Conservation (phyloP, 2,329 filamentous ascomycete genomes). For the Beauveria medogensis region DNA sequence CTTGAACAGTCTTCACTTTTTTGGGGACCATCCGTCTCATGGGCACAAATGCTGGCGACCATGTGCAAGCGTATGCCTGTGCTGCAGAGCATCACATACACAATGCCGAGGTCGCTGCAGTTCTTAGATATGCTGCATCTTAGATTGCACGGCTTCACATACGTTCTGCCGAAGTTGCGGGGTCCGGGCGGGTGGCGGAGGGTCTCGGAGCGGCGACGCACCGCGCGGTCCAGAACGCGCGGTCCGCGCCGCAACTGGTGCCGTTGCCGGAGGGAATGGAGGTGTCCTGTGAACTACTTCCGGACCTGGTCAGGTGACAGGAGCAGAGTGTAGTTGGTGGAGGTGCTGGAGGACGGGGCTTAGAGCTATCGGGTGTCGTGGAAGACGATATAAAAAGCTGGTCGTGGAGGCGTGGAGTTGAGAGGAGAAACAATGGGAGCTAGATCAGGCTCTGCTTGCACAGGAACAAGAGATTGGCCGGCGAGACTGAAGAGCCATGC, state of each 20-base stretch:
- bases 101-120: no score
- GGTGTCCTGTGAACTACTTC: neutral
- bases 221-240: no score
- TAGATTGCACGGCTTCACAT: neutral
- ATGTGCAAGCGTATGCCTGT: no score
- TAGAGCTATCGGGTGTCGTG: neutral
- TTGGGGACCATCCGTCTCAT: no score
- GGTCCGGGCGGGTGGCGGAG: neutral
- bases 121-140: no score
- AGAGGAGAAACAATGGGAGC: neutral
- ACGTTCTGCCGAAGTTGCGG: constrained; percentile 1
- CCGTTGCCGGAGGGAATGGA: neutral
- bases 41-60: no score
- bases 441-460: no score
- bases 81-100: neutral
- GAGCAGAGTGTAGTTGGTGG: neutral
- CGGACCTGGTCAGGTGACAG: no score
- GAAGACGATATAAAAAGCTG: neutral
- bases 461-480: neutral
- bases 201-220: no score
- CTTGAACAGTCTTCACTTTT: rapidly evolving
- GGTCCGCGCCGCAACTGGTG: neutral
- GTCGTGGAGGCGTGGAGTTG: neutral
- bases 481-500: no score
- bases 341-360: neutral